These are phyloP conservation scores for Lachnellula cervina DNA, from an alignment of 2,329 filamentous ascomycete genomes.

Conservation along the genomic window DNA sequence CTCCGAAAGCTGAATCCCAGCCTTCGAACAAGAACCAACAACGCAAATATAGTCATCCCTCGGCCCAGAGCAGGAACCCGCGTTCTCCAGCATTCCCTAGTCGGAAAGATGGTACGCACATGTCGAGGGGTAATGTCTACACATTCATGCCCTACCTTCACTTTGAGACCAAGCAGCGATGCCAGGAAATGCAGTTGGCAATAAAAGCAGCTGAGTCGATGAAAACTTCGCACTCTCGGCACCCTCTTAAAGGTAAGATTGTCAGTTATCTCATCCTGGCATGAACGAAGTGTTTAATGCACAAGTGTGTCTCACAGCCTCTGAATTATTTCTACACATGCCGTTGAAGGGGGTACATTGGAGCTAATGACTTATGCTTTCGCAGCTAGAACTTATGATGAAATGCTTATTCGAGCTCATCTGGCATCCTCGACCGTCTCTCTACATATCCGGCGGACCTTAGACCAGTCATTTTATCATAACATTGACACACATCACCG, in stretches of 20 bases:
- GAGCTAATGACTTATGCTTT: no score
- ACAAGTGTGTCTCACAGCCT: no score
- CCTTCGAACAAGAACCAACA: slow-evolving; percentile 14
- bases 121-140: slow-evolving; percentile 19
- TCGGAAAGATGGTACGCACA: slow-evolving; percentile 11
- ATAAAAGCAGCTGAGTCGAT: slow-evolving; percentile 23
- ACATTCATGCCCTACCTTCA: slow-evolving; percentile 27
- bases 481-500: slow-evolving; percentile 37
- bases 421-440: slow-evolving; percentile 24
- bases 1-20: slow-evolving; percentile 16
- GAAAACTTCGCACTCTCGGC: slow-evolving; percentile 5
- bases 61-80: slow-evolving; percentile 5
- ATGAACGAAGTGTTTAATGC: no score
- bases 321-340: no score
- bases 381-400: slow-evolving; percentile 19
- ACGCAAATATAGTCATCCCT: slow-evolving; percentile 11
- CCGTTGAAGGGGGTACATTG: no score
- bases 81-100: slow-evolving; percentile 7
- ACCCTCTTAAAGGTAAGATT: slow-evolving; percentile 8
- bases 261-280: no score
- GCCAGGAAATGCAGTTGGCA: slow-evolving; percentile 24
- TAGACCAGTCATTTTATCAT: slow-evolving; percentile 44
- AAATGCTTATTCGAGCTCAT: slow-evolving; percentile 27
- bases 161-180: slow-evolving; percentile 22
- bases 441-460: slow-evolving; percentile 42